phyloP scores from a whole-genome alignment of 225 moss, liverwort and hornwort genomes.

The Polytrichum commune region DNA sequence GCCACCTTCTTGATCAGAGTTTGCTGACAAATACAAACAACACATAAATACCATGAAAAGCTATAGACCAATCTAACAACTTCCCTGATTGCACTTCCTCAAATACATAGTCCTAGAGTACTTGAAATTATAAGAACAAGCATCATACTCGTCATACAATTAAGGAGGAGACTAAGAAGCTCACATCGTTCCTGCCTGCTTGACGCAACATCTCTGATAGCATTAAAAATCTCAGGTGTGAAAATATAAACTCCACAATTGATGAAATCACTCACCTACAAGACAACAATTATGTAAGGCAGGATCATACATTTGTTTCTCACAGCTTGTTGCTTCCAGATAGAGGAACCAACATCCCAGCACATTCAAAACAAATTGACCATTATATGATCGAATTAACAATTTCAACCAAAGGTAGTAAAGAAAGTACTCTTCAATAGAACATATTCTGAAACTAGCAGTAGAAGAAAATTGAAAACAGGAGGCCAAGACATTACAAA shows the following conservation, averaged over 20 bases:
- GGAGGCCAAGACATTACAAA: slow-evolving; percentile 57
- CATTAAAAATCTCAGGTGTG: slow-evolving; percentile 85
- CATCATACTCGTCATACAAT: neutral
- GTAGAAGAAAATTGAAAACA: neutral
- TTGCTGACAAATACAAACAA: too few species aligned
- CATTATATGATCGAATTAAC: neutral
- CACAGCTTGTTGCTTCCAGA: too few species aligned
- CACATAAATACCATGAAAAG: too few species aligned
- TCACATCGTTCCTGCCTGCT: slow-evolving; percentile 75
- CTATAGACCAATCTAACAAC: too few species aligned
- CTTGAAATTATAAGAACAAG: too few species aligned
- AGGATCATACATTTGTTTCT: too few species aligned
- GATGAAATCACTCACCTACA: slow-evolving; percentile 94
- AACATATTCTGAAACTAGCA: slow-evolving; percentile 4
- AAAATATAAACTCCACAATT: slow-evolving; percentile 99
- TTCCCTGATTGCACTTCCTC: too few species aligned
- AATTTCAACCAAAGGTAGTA: neutral
- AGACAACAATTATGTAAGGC: slow-evolving; percentile 28
- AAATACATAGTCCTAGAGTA: too few species aligned
- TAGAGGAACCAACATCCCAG: too few species aligned
- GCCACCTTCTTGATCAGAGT: too few species aligned
- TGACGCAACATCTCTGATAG: slow-evolving; percentile 71
- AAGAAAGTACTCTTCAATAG: neutral
- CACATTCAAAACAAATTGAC: too few species aligned
- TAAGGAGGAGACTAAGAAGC: slow-evolving; percentile 15